Conservation (phyloP, 768 basidiomycete genomes). For the Mycena alexandri region DNA sequence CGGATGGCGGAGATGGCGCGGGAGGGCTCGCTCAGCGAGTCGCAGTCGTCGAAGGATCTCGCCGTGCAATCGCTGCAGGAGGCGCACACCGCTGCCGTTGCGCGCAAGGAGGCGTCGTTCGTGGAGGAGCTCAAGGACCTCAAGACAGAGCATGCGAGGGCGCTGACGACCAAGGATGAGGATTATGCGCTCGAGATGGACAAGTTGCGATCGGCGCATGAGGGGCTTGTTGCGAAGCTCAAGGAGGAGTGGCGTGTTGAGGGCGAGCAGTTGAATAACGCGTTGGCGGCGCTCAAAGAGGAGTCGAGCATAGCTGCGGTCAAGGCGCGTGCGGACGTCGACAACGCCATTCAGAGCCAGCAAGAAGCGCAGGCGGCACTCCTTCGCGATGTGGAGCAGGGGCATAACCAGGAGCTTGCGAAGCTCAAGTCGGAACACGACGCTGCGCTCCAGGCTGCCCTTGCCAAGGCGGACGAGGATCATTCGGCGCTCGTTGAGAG, state of each 20-base stretch:
- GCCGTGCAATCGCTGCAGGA: constrained; percentile 78
- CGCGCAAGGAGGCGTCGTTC: constrained; percentile 75
- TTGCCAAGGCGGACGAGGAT: constrained; percentile 51
- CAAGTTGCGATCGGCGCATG: constrained; percentile 71
- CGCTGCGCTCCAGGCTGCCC: constrained; percentile 48
- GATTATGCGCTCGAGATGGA: constrained; percentile 72
- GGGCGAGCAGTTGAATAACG: constrained; percentile 59
- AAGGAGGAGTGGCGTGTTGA: constrained; percentile 68
- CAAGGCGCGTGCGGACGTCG: constrained; percentile 60
- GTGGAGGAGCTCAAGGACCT: constrained; percentile 74
- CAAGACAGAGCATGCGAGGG: constrained; percentile 71
- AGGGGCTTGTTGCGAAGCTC: constrained; percentile 62
- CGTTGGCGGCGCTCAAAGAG: constrained; percentile 60
- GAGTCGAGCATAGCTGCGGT: constrained; percentile 53
- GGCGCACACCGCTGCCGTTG: constrained; percentile 75
- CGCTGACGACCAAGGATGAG: constrained; percentile 67
- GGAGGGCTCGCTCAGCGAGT: constrained; percentile 81
- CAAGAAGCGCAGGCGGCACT: constrained; percentile 69
- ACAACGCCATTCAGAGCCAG: constrained; percentile 58
- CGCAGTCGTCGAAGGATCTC: constrained; percentile 72
- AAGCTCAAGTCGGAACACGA: constrained; percentile 64
- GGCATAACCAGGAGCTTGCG: constrained; percentile 68
- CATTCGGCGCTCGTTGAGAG: constrained; percentile 51
- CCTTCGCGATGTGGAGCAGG: constrained; percentile 66
- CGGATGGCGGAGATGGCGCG: constrained; percentile 81